Evolutionary conservation across 2,329 filamentous ascomycete genomes (phyloP).

Genomic region (Colletotrichum siamense): DNA sequence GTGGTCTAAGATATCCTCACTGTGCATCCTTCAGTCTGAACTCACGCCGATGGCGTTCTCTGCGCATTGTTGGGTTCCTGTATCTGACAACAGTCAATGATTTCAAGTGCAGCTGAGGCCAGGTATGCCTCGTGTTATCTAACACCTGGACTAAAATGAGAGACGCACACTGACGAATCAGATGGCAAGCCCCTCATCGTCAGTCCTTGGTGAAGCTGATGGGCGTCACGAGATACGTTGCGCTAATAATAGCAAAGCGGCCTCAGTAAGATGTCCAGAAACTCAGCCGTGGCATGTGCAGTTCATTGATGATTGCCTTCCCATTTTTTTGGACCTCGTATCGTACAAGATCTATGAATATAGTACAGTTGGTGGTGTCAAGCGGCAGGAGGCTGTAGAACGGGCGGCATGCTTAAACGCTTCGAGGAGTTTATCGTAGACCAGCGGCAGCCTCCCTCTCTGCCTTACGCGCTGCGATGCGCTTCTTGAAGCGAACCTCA

Average conservation of each 20-base stretch:
- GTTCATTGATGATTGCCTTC: constrained; percentile 1
- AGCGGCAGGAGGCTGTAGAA: constrained; percentile 12
- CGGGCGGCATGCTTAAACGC: background rate
- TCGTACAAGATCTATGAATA: constrained; percentile 21
- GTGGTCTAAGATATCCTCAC: background rate
- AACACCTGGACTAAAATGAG: background rate
- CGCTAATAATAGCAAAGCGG: background rate
- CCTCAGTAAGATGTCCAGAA: background rate
- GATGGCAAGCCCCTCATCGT: background rate
- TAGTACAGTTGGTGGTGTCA: constrained; percentile 22
- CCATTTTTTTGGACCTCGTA: constrained; percentile 13
- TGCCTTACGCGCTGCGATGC: constrained; percentile 79
- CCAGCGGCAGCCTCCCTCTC: constrained; percentile 50
- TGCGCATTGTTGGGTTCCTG: background rate
- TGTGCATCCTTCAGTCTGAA: background rate
- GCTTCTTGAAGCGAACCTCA: constrained; percentile 86
- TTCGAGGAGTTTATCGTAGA: constrained; percentile 2
- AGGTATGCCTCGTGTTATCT: background rate
- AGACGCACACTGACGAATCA: background rate
- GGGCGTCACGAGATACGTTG: background rate
- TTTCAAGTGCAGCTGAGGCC: background rate
- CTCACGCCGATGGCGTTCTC: background rate
- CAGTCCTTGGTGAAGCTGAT: background rate
- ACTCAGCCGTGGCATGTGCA: background rate
- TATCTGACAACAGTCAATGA: background rate